Base-by-base conservation (phyloP, 306 rosid species). In the Cicer bijugum region DNA sequence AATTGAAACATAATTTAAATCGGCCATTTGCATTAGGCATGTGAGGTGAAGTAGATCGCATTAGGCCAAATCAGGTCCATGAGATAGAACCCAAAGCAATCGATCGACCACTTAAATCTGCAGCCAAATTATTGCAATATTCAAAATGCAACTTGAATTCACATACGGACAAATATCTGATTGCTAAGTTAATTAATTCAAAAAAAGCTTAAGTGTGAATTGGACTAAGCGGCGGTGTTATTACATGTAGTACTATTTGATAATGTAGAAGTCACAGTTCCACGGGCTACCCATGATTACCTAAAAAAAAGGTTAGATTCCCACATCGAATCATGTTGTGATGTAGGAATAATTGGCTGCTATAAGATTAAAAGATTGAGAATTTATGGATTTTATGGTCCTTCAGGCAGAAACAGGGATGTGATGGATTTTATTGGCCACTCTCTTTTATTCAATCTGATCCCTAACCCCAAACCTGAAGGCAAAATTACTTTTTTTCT, bases 381-480 rank as follows among this genome's bases (percentile, higher is more conserved):
- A 4, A 0, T 0, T 9, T 6, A 4, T 20, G 28, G 28, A 20
- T 20, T 20, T 20, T 20, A 85, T 88, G 96, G 88, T 90, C 92
- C 98, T 90, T 92, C 96, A 88, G 95, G 96, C 92, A 87, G 95
- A 17, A 83, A 67, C 3, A 96, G 89, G 98, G 90, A 28, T 48
- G 6, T 88, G 96, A 90, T 20, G 23, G 23, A 20, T 20, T 20
- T 92, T 78, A 12, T 1, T 33, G 89, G 98, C 67, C 92, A 75
- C 82, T 63, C 95, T 14, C 75, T 1, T 16, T 9, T 0, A 0
- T 38, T 78, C 89, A 5, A 81, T 92, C 96, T 92, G 94, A 92
- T 92, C 95, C 96, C 94, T 57, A 59, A 23, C 28, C 28, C 28
- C 28, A 23, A 23, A 0, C 68, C 48, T 66, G 77, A 81, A 45